Conservation (phyloP, 345 rosid species). For the Dipteronia sinensis region DNA sequence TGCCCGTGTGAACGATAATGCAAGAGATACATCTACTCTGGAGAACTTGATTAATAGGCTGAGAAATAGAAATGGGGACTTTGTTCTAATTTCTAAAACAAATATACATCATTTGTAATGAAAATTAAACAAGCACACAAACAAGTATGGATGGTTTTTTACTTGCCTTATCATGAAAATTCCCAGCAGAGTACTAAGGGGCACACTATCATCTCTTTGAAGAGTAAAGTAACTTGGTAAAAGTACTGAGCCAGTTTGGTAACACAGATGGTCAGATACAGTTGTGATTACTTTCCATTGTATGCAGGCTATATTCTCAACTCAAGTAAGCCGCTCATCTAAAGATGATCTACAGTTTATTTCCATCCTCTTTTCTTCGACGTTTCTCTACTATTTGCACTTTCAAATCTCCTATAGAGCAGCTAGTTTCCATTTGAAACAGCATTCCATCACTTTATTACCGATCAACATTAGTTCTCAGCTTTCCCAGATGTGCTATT, state of each 20-base stretch:
- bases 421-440: not conserved
- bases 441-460: not conserved
- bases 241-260: not conserved
- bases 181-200: not conserved
- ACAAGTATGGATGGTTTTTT: no score
- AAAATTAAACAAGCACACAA: slow-evolving; percentile 5
- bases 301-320: not conserved
- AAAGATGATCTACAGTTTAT: no score
- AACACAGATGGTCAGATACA: not conserved
- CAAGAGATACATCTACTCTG: not conserved
- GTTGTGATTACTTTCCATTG: not conserved
- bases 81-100: not conserved
- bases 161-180: not conserved
- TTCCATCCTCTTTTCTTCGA: not conserved
- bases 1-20: not conserved
- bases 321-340: not conserved
- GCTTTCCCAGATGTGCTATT: not conserved
- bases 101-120: not conserved
- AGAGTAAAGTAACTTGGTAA: not conserved
- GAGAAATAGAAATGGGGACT: not conserved
- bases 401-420: not conserved
- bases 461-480: not conserved
- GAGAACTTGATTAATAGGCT: not conserved
- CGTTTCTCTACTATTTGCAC: not conserved
- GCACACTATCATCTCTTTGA: not conserved